phyloP scores from a whole-genome alignment of 148 eudicot species.

The Persicaria tinctoria region DNA sequence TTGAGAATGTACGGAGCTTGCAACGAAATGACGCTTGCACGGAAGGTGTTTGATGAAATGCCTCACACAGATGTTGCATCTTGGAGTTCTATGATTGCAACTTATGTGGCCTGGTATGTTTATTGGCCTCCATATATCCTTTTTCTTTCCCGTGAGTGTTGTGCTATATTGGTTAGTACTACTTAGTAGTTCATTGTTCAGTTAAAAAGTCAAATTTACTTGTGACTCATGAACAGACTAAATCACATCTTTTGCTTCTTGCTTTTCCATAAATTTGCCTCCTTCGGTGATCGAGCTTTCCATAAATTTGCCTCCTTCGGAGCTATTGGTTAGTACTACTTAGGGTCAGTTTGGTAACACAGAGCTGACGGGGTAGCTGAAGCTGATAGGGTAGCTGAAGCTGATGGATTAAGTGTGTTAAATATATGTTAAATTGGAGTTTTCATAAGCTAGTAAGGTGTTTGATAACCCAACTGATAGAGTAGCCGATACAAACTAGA shows the following conservation, averaged over 20 bases:
- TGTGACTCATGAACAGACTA: background rate
- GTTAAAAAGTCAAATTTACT: background rate
- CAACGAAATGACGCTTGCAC: constrained; percentile 18
- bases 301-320: no score
- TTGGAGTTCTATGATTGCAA: constrained; percentile 57
- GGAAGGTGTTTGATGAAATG: constrained; percentile 47
- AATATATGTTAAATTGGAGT: no score
- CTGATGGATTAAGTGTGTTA: no score
- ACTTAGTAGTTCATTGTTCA: background rate
- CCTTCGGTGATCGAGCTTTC: background rate
- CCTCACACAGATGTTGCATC: constrained; percentile 37
- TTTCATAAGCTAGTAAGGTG: no score
- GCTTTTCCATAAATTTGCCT: background rate
- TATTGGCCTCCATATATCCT: background rate
- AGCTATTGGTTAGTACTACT: no score
- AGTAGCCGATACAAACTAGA: no score
- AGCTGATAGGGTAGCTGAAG: no score
- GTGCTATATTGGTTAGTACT: background rate
- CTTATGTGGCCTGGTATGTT: constrained; percentile 36
- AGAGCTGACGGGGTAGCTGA: no score
- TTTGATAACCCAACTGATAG: no score
- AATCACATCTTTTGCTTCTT: background rate
- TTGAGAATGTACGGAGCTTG: constrained; percentile 33
- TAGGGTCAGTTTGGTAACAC: no score
- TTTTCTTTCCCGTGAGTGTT: background rate